phyloP scores from a whole-genome alignment of 78 protist genomes.

The Dictyostelium purpureum region DNA sequence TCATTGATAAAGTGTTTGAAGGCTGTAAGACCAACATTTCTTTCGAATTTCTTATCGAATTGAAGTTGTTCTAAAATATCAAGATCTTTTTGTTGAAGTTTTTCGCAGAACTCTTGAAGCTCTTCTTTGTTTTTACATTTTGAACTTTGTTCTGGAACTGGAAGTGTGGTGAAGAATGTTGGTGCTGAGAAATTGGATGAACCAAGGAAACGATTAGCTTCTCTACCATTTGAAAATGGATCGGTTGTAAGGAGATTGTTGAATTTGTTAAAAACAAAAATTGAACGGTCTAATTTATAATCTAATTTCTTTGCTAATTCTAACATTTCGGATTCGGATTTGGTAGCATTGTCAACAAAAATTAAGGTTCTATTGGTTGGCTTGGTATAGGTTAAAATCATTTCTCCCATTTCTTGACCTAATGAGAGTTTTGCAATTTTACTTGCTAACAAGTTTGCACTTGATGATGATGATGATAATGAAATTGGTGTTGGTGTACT shows the following conservation, averaged over 20 bases:
- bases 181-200: constrained; percentile 2
- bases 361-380: constrained; percentile 37
- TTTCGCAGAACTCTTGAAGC: background rate
- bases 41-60: constrained; percentile 72
- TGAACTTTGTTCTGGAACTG: constrained; percentile 10
- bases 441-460: background rate
- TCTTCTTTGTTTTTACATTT: background rate
- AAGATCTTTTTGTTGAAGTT: constrained; percentile 35
- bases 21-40: constrained; percentile 52
- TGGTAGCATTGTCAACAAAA: constrained; percentile 35
- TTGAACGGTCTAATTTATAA: constrained; percentile 71
- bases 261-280: constrained; percentile 72
- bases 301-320: constrained; percentile 76
- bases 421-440: background rate
- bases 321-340: background rate
- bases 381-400: background rate
- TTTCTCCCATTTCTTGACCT: constrained; percentile 45
- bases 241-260: constrained; percentile 2
- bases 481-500: too few species aligned
- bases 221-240: constrained; percentile 46
- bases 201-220: constrained; percentile 43
- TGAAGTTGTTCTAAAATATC: constrained; percentile 67
- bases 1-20: constrained; percentile 61
- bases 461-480: background rate
- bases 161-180: constrained; percentile 78